These are phyloP conservation scores for Olyra latifolia DNA, from an alignment of 176 grass and related monocot species.

Conservation along the genomic window DNA sequence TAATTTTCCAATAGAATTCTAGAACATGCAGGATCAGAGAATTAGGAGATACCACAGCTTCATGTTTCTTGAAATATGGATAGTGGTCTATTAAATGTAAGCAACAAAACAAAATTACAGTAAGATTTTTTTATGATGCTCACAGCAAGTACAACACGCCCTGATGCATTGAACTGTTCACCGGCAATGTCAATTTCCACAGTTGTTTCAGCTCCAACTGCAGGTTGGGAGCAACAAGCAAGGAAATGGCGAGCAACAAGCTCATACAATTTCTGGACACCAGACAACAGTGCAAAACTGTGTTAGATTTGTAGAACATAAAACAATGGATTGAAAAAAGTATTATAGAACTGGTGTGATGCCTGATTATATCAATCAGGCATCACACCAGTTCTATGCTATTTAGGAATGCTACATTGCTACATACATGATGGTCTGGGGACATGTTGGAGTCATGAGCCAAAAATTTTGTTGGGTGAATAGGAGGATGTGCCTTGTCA, in stretches of 20 bases:
- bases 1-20: conserved; percentile 29
- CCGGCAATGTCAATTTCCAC: conserved; percentile 88
- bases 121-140: conserved; percentile 28
- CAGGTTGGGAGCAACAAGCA: conserved; percentile 94
- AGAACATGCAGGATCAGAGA: conserved; percentile 15
- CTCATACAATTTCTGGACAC: conserved; percentile 89
- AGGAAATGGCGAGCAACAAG: conserved; percentile 95
- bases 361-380: conserved; percentile 13
- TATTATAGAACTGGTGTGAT: not conserved
- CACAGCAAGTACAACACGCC: conserved; percentile 82
- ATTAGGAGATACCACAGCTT: not conserved
- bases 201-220: conserved; percentile 90
- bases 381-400: no score
- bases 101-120: conserved; percentile 27
- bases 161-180: conserved; percentile 83
- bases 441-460: conserved; percentile 66
- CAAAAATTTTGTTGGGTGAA: conserved; percentile 89
- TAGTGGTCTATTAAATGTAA: conserved; percentile 25
- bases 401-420: conserved; percentile 20
- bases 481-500: conserved; percentile 97
- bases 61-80: not conserved
- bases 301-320: conserved; percentile 11
- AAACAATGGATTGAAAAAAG: not conserved
- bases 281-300: conserved; percentile 14
- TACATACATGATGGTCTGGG: conserved; percentile 62